A percentile compares a stretch with the other conserved stretches of the same genome.
These are phyloP conservation scores for Carex cristatella DNA, from an alignment of 176 grass and related monocot genomes.

Conservation along the genomic window DNA sequence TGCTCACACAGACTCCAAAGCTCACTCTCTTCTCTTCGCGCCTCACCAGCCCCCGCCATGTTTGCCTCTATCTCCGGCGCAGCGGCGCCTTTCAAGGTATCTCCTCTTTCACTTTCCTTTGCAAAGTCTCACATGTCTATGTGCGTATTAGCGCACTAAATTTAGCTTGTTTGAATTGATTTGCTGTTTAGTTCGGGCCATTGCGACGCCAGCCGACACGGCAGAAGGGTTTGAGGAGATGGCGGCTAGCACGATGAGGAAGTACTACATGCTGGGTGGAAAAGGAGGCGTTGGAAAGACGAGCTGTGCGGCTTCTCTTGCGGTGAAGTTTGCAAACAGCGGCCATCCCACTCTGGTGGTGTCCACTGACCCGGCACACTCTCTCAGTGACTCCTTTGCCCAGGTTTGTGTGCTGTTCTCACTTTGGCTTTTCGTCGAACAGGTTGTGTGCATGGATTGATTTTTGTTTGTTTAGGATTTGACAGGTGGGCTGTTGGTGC, in stretches of 20 bases:
- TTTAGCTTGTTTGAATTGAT: not conserved
- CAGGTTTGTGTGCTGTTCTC: constrained; percentile 34
- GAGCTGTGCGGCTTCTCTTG: constrained; percentile 78
- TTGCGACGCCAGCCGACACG: constrained; percentile 34
- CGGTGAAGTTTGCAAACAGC: constrained; percentile 83
- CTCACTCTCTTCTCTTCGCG: not conserved
- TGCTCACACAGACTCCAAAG: constrained; percentile 11
- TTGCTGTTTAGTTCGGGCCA: not conserved
- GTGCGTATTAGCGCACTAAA: not conserved
- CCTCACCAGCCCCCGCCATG: not conserved
- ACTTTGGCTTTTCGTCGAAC: not conserved
- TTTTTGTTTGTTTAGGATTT: constrained; percentile 60
- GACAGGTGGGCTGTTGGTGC: constrained; percentile 59
- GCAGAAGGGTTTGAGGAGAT: constrained; percentile 66
- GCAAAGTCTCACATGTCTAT: not conserved
- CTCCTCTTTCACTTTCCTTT: not conserved
- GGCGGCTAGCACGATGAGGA: constrained; percentile 40
- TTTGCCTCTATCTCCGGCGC: not conserved
- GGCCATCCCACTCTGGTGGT: constrained; percentile 83
- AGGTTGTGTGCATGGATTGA: not conserved
- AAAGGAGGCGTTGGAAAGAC: constrained; percentile 91
- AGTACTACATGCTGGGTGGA: constrained; percentile 86
- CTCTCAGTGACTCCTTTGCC: constrained; percentile 77
- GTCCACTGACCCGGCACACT: constrained; percentile 86
- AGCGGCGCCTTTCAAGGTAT: not conserved